Conservation (phyloP, 768 basidiomycete genomes). For the Zangia roseola region DNA sequence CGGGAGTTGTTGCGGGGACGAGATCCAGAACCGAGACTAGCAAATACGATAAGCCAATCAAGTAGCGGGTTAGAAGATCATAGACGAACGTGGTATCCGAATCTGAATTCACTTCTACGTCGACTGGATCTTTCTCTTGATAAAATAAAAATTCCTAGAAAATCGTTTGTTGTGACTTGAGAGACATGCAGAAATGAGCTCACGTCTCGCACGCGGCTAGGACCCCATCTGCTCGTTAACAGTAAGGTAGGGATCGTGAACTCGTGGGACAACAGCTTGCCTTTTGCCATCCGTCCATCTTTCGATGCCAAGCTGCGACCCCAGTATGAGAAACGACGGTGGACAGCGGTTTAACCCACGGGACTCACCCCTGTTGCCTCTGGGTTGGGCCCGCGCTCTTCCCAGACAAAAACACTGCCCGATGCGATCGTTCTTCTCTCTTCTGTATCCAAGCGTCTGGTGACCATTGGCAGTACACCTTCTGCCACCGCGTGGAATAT, state of each 20-base stretch:
- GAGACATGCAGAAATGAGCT: slow-evolving; percentile 25
- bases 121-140: slow-evolving; percentile 62
- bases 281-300: slow-evolving; percentile 78
- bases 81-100: slow-evolving; percentile 48
- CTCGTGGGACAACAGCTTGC: slow-evolving; percentile 8
- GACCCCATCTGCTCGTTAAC: slow-evolving; percentile 57
- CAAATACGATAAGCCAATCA: slow-evolving; percentile 7
- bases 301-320: slow-evolving; percentile 64
- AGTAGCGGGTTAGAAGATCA: background rate
- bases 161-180: background rate
- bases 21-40: slow-evolving; percentile 32
- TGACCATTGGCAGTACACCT: slow-evolving; percentile 60
- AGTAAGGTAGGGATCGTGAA: background rate
- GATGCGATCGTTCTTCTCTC: slow-evolving; percentile 69
- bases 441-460: slow-evolving; percentile 71
- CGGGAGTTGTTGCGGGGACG: slow-evolving; percentile 23
- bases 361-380: slow-evolving; percentile 63
- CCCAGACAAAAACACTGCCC: slow-evolving; percentile 81
- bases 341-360: slow-evolving; percentile 3
- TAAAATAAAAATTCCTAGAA: slow-evolving; percentile 75
- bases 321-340: slow-evolving; percentile 5
- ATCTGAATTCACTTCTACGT: slow-evolving; percentile 48
- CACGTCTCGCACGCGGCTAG: slow-evolving; percentile 75
- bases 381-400: slow-evolving; percentile 68
- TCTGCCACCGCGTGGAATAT: slow-evolving; percentile 73